These are phyloP conservation scores for Syzygium malaccense DNA, from an alignment of 441 rosid species.

Conservation along the genomic window DNA sequence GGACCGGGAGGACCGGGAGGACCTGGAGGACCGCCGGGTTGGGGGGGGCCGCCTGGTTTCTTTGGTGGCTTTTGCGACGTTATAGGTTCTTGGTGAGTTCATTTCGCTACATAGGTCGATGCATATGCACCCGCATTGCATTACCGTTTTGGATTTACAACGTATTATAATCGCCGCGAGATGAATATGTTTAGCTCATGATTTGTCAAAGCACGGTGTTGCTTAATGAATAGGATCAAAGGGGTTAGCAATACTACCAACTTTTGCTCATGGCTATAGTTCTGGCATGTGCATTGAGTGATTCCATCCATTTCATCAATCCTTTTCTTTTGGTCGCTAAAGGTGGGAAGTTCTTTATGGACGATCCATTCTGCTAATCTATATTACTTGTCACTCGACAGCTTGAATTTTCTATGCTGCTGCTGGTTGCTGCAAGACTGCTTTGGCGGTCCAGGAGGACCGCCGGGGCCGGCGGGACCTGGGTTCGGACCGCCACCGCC, in stretches of 20 bases:
- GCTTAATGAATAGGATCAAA: neutral
- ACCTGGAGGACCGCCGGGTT: neutral
- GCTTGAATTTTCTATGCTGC: neutral
- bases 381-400: neutral
- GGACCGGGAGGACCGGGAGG: neutral
- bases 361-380: neutral
- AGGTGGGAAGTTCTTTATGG: neutral
- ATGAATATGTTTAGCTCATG: neutral
- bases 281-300: neutral
- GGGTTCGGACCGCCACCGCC: neutral
- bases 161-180: neutral
- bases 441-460: neutral
- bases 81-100: neutral
- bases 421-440: slow-evolving; percentile 2
- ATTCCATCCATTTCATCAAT: neutral
- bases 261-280: neutral
- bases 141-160: neutral
- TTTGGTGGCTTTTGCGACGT: neutral
- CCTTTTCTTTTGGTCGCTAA: neutral
- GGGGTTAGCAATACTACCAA: neutral
- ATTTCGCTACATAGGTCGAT: neutral
- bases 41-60: neutral
- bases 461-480: neutral
- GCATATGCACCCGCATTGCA: neutral
- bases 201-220: neutral